Base-by-base conservation (phyloP, 306 rosid species). In the Begonia fuchsioides region DNA sequence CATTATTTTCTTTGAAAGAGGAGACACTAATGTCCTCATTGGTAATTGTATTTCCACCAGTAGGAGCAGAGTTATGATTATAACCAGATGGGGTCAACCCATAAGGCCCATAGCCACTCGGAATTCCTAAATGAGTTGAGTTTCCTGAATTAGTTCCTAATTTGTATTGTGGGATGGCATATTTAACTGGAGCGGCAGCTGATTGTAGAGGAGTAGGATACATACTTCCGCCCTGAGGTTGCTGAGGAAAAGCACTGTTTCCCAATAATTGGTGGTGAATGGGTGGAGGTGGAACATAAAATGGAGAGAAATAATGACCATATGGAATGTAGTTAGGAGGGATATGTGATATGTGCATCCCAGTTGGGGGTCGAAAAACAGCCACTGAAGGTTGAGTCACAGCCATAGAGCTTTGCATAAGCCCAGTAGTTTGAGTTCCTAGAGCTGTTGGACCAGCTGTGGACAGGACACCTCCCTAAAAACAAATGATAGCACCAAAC, bases 261-360 rank as follows among this genome's bases (percentile, higher is more conserved):
- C 95, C 92, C 83, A 90, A 39, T 75, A 71, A 81, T 64, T 81
- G 98, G 78, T 26, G 35, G 35, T 81, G 95, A 58, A 90, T 77
- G 55, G 94, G 77, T 13, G 84, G 35, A 26, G 35, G 87, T 15
- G 87, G 78, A 60, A 79, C 83, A 2, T 79, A 90, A 68, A 79
- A 75, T 49, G 98, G 95, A 38, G 87, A 60, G 68, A 70, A 70
- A 64, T 90, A 85, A 64, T 74, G 98, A 52, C 77, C 81, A 53
- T 81, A 90, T 12, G 95, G 94, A 66, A 90, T 63, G 72, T 79
- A 85, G 74, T 90, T 85, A 32, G 86, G 85, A 38, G 97, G 92
- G 53, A 71, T 85, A 68, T 79, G 98, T 39, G 98, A 69, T 62
- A 90, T 43, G 60, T 90, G 95, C 62, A 90, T 65, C 51, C 95